Conservation (phyloP, 768 basidiomycete genomes). For the Suillus clintonianus region DNA sequence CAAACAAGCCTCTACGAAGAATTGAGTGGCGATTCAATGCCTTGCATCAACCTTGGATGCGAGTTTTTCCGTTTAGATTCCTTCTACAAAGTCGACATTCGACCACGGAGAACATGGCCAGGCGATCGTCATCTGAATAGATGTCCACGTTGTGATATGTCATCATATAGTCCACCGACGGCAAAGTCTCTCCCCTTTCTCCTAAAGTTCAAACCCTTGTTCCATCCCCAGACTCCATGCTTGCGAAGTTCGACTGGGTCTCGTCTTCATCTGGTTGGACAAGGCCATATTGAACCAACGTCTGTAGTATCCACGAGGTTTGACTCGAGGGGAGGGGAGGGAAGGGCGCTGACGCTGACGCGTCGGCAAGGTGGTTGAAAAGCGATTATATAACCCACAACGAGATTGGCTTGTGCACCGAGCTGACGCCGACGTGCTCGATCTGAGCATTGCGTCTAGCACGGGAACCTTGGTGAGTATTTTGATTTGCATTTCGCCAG, state of each 20-base stretch:
- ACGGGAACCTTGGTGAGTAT: constrained; percentile 86
- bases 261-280: constrained; percentile 96
- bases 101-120: constrained; percentile 60
- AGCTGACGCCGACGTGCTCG: constrained; percentile 92
- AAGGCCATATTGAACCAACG: constrained; percentile 76
- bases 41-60: no score
- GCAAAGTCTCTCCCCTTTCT: constrained; percentile 95
- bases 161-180: constrained; percentile 72
- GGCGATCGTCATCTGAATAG: constrained; percentile 96
- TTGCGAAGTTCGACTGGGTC: constrained; percentile 48
- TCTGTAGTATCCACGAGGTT: constrained; percentile 88
- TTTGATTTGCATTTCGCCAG: no score
- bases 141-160: constrained; percentile 93
- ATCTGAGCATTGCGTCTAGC: constrained; percentile 61
- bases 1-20: no score
- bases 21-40: no score
- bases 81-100: constrained; percentile 6
- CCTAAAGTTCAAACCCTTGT: constrained; percentile 45
- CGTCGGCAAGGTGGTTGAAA: constrained; percentile 92
- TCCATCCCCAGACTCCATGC: constrained; percentile 10
- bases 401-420: constrained; percentile 81
- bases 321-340: no score
- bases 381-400: no score
- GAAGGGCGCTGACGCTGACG: constrained; percentile 51
- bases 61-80: constrained; percentile 19